Evolutionary conservation across 441 rosid species (phyloP), one percentile per base, ranked within the genome.

Genomic region (Eugenia klotzschiana): DNA sequence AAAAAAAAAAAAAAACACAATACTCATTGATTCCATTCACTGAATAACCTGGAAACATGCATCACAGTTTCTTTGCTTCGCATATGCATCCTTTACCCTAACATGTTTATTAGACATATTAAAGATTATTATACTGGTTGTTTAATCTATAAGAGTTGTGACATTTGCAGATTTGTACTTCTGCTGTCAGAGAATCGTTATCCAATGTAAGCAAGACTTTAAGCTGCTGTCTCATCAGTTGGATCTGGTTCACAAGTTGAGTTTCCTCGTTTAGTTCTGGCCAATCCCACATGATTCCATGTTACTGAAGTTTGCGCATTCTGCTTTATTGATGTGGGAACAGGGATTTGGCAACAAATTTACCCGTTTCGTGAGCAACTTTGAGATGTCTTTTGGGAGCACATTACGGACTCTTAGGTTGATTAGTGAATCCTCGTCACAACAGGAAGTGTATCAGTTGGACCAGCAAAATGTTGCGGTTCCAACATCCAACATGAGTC

Each of bases 181-280:
- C 94, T 5, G 97, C 94, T 83, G 96, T 94, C 85, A 92, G 87
- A 89, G 99, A 94, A 91, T 94, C 99, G 80, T 87, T 97, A 89
- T 92, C 94, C 88, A 93, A 92, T 93, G 98, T 95, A 93, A 96
- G 98, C 83, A 60, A 79, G 86, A 87, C 80, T 88, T 85, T 84
- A 80, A 86, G 89, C 86, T 87, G 86, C 91, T 60, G 86, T 81
- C 80, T 88, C 83, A 27, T 84, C 83, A 23, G 64, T 81, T 89
- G 85, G 64, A 86, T 84, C 89, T 90, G 82, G 79, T 87, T 89
- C 82, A 50, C 86, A n/a, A 90, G 88, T 85, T 87, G 82, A 86
- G 91, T 85, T 88, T 83, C 60, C 50, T 86, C 13, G 18, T 73
- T 26, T 85, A 43, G 83, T 84, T 82, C 37, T 3, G 43, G 79